Conservation (phyloP, 192 early-diverging fungal species). For the Rhizophlyctis rosea region DNA sequence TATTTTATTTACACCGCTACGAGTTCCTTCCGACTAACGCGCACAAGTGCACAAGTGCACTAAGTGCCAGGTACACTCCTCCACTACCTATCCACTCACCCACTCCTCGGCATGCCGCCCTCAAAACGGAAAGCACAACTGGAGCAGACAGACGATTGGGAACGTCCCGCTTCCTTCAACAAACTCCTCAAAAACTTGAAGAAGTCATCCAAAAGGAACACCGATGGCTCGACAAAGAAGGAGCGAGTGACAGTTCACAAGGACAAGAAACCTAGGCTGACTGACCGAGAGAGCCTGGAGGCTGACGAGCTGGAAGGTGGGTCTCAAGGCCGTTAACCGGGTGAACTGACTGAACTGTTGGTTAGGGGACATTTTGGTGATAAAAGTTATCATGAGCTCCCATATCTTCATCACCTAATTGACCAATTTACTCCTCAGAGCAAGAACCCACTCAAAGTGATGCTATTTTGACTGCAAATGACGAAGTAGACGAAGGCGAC, state of each 20-base stretch:
- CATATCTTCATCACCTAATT: no score
- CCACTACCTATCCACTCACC: no score
- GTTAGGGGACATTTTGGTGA: background rate
- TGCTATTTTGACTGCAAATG: background rate
- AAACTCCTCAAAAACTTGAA: conserved; percentile 56
- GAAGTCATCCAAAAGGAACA: conserved; percentile 47
- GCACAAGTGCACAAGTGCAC: no score
- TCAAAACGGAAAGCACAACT: no score
- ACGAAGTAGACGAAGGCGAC: background rate
- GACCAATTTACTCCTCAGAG: no score
- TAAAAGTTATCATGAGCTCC: background rate
- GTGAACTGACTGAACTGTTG: background rate
- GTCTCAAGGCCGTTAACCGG: background rate
- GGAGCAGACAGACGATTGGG: conserved; percentile 27
- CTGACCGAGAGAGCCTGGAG: conserved; percentile 26
- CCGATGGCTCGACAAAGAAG: conserved; percentile 46
- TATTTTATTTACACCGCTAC: no score
- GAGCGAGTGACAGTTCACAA: conserved; percentile 42
- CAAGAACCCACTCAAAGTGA: no score
- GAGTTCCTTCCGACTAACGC: no score
- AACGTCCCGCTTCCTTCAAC: conserved; percentile 53
- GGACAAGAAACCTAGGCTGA: conserved; percentile 31
- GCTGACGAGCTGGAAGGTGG: conserved; percentile 21
- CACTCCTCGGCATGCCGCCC: no score
- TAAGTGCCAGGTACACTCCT: no score